Conservation (phyloP, 1,139 yeast species). For the Taphrina wiesneri region DNA sequence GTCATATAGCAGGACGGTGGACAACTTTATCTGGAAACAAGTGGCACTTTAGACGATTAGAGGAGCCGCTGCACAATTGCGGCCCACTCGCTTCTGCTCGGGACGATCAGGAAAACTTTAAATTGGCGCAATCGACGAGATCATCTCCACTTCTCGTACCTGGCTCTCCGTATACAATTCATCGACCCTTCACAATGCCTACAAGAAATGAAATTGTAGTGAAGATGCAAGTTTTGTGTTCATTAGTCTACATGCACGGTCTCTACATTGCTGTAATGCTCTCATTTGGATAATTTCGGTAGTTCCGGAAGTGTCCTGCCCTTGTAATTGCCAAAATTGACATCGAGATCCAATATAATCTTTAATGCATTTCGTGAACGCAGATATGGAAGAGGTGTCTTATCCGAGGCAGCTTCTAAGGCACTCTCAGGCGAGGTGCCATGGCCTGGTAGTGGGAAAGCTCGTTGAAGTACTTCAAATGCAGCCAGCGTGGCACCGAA, state of each 20-base stretch:
- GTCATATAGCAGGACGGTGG: too few species aligned
- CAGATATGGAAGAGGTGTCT: conserved; percentile 46
- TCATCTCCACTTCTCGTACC: neutral
- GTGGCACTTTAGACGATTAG: neutral
- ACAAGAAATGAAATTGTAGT: too few species aligned
- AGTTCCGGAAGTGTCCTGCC: conserved; percentile 5
- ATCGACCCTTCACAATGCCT: neutral
- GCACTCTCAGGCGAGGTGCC: conserved; percentile 47
- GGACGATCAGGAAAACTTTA: neutral
- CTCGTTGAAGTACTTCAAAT: conserved; percentile 75
- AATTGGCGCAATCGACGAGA: neutral
- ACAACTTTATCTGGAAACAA: too few species aligned
- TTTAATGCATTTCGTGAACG: conserved; percentile 51
- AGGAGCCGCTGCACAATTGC: neutral
- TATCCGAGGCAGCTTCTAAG: conserved; percentile 37
- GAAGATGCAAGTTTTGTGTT: neutral
- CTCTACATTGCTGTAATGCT: neutral
- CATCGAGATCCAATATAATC: conserved; percentile 51
- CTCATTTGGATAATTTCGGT: neutral
- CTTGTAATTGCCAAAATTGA: conserved; percentile 48
- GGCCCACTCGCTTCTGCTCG: neutral
- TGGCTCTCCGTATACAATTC: too few species aligned
- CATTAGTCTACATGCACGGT: conserved; percentile 7
- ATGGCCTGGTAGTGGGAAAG: conserved; percentile 55
- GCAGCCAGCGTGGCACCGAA: conserved; percentile 97